Evolutionary conservation across 1,139 yeast genomes (phyloP).

Genomic region (Candida glucosophila): DNA sequence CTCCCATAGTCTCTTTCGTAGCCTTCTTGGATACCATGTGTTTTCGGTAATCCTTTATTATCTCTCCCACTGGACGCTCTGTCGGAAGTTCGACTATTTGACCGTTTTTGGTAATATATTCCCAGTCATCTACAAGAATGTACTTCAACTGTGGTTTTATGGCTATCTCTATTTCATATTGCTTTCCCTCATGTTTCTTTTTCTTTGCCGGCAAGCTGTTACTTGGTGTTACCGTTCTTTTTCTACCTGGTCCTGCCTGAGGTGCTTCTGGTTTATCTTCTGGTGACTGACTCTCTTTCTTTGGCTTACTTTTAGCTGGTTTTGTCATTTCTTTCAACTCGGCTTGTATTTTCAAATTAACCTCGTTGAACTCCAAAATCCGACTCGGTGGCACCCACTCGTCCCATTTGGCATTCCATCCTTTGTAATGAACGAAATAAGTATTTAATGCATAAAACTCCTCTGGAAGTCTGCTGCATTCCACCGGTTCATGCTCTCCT

Average conservation of each 20-base stretch:
- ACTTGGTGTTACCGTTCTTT: too few relatives aligned
- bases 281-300: conserved; percentile 2
- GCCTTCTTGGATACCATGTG: conserved; percentile 17
- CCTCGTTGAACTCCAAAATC: conserved; percentile 60
- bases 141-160: conserved; percentile 64
- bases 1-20: conserved; percentile 31
- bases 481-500: conserved; percentile 22
- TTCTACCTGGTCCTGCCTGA: conserved; percentile 1
- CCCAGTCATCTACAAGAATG: conserved; percentile 88
- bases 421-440: conserved; percentile 80
- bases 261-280: too few relatives aligned
- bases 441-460: conserved; percentile 31
- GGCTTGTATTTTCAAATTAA: conserved; percentile 56
- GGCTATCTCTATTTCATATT: conserved; percentile 38
- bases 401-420: conserved; percentile 96
- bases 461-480: conserved; percentile 36
- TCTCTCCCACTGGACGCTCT: conserved; percentile 37
- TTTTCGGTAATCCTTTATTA: conserved; percentile 40
- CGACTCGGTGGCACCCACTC: conserved; percentile 84
- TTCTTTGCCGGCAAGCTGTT: too few relatives aligned
- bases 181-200: conserved; percentile 7
- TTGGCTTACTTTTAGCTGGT: conserved; percentile 3
- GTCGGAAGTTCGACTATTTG: conserved; percentile 60
- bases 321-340: conserved; percentile 28
- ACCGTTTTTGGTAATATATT: conserved; percentile 71